Base-by-base conservation (phyloP, 2,329 filamentous ascomycete species). In the Xylariaceae sp. region DNA sequence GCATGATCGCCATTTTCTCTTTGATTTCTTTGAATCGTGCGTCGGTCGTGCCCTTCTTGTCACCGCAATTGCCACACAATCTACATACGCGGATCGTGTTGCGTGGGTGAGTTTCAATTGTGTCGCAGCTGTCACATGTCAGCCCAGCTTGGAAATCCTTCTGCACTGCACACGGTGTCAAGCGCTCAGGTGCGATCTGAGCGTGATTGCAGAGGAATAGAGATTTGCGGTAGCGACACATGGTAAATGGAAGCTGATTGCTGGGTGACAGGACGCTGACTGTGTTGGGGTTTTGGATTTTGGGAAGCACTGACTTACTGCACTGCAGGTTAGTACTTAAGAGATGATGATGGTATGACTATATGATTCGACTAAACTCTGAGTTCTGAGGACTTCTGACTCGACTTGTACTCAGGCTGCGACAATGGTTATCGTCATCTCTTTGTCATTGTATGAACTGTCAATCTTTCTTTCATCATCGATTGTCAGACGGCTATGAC, bases 201-300 rank as follows among this genome's bases (percentile, higher is more conserved):
- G 53, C 28, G 55, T 68, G 65, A 57, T 67, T 66, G 55, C 66
- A 68, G 11, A 18, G 5, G 50, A 54, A 64, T 31, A 64, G 47
- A 1, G 54, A 54, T 40, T 60, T 61, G n/a, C 61, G 57, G 58
- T 63, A 61, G 14, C 31, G 48, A 43, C 66, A 68, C 66, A 68
- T 68, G 22, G 7, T 7, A 28, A 28, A 28, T 28, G 22, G 22
- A 28, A 28, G 7, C 22, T 28, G 22, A 28, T 28, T 28, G 22
- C 22, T 28, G 22, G 4, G 22, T 28, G 22, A 28, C 22, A 7
- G 22, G 22, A 28, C 7, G 7, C 22, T 28, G 16, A 9, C 52
- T 14, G 16, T 11, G 39, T 16, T 46, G 14, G 12, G 14, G 13
- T 3, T 19, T 18, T n/a, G 18, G 2, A 10, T 19, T 6, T 16